Base-by-base conservation (phyloP, 306 rosid species). In the Cucumis melo region DNA sequence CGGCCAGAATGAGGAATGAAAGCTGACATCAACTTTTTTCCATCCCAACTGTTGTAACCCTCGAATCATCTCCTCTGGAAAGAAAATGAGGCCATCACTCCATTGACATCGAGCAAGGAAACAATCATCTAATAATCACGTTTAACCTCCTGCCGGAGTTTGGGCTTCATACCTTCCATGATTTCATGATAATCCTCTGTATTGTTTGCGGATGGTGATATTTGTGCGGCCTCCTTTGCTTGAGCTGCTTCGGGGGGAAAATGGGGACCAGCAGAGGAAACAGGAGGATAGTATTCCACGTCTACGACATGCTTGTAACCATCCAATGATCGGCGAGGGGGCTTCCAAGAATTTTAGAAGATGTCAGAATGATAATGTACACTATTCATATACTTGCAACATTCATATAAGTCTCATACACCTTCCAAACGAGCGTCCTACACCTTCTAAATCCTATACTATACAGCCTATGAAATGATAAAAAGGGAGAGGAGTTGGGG, bases 11-110 rank as follows among this genome's bases (percentile, higher is more conserved):
- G 97, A 88, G 9, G 95, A 84, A 77, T 94, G 98, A 81, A 94
- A 94, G 89, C 92, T 94, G 88, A 92, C 96, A 76, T 91, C 97
- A 23, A 94, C 89, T 85, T 92, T 91, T 82, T 83, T 94, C 98
- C 96, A 94, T 71, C 93, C 93, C 88, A 94, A 59, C 81, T 83
- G 90, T 84, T 91, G 98, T 36, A 94, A 87, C 64, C 96, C 97
- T 11, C 67, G 85, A 60, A 92, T 87, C 84, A 91, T 92, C 87
- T 94, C 96, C 83, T 94, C 98, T 94, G 95, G 86, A 38, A 71
- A 79, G 77, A 77, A 60, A 63, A 67, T 23, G 73, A 39, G 59
- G 5, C 16, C 9, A 27, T 48, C 42, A 79, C 34, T 23, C 39
- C 57, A 44, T 44, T 50, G 76, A 4, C 41, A 50, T 71, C 8